phyloP scores from a whole-genome alignment of 257 asterid genomes.

The Leptodermis oblonga region DNA sequence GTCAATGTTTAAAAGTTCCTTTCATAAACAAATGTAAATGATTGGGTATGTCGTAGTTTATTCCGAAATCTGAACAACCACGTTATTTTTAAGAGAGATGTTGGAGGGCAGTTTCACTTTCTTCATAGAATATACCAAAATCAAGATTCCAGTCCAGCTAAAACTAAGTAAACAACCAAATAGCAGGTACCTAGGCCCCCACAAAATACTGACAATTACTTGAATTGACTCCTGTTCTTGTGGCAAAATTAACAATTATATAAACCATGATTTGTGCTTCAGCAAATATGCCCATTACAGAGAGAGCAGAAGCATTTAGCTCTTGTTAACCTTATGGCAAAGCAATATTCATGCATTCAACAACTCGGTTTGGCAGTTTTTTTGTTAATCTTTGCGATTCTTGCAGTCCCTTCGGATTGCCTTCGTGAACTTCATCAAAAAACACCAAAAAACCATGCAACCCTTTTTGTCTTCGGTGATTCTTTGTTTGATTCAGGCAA shows the following conservation, averaged over 20 bases:
- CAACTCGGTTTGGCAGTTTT: neutral
- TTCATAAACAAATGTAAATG: neutral
- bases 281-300: neutral
- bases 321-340: neutral
- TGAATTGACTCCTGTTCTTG: neutral
- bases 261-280: neutral
- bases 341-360: too few relatives aligned
- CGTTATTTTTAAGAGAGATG: neutral
- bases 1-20: neutral
- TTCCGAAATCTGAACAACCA: neutral
- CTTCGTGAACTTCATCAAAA: neutral
- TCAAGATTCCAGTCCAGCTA: conserved; percentile 6
- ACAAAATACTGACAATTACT: neutral
- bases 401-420: conserved; percentile 2
- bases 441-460: neutral
- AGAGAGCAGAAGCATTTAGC: neutral
- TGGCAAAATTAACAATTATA: neutral
- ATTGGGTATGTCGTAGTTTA: neutral
- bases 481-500: conserved; percentile 60
- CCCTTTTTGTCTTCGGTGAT: conserved; percentile 57
- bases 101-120: conserved; percentile 4
- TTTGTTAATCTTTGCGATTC: neutral
- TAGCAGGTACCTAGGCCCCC: neutral
- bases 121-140: conserved; percentile 4
- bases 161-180: neutral